phyloP scores from a whole-genome alignment of 768 basidiomycete species.

The Clavulina sp. region DNA sequence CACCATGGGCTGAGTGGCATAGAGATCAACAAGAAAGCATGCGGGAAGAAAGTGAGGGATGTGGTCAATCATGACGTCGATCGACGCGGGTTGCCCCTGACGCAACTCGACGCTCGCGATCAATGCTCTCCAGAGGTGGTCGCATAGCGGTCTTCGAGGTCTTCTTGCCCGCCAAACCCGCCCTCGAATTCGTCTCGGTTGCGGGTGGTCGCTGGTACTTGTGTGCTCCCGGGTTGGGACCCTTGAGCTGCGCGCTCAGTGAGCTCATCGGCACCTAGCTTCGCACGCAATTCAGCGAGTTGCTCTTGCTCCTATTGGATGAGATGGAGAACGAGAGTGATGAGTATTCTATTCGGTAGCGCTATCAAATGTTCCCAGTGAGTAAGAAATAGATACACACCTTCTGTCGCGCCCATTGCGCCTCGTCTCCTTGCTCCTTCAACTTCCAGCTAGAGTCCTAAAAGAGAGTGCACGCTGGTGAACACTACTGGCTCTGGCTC shows the following conservation, averaged over 20 bases:
- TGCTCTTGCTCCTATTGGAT: slow-evolving; percentile 6
- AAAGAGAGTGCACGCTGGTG: no score
- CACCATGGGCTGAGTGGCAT: no score
- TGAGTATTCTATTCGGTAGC: neutral
- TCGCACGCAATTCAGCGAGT: slow-evolving; percentile 7
- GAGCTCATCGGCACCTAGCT: neutral
- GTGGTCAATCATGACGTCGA: no score
- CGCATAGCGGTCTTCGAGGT: slow-evolving; percentile 10
- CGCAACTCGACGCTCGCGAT: no score
- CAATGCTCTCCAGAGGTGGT: slow-evolving; percentile 10
- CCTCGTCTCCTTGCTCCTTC: slow-evolving; percentile 9
- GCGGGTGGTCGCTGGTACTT: neutral
- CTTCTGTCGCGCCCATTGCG: slow-evolving; percentile 6
- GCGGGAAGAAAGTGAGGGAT: no score
- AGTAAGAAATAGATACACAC: neutral
- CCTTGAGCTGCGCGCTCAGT: no score
- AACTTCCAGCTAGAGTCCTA: slow-evolving; percentile 6
- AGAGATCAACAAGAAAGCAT: no score
- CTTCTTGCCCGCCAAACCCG: slow-evolving; percentile 9
- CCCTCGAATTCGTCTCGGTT: slow-evolving; percentile 8
- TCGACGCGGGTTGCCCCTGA: no score
- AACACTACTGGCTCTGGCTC: no score
- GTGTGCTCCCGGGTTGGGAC: no score
- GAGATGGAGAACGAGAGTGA: neutral
- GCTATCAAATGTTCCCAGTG: neutral